A percentile compares a stretch with the other conserved stretches of the same genome.
Conservation (phyloP, 768 basidiomycete genomes). For the Boletus rex-veris region DNA sequence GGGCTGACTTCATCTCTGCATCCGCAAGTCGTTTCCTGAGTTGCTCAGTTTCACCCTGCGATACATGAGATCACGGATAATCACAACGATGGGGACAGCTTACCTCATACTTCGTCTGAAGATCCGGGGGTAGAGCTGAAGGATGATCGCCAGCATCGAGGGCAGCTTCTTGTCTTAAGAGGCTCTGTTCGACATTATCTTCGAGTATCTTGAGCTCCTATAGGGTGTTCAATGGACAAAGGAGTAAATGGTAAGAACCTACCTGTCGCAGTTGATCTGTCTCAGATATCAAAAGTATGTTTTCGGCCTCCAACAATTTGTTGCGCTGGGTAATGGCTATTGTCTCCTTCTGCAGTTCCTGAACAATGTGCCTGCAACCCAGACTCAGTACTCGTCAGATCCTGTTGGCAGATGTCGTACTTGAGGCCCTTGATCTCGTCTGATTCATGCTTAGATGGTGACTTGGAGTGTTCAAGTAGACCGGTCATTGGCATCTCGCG, state of each 20-base stretch:
- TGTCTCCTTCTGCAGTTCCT: slow-evolving; percentile 84
- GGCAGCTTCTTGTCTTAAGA: slow-evolving; percentile 49
- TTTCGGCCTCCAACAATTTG: slow-evolving; percentile 75
- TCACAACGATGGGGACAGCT: slow-evolving; percentile 8
- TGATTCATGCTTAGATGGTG: slow-evolving; percentile 50
- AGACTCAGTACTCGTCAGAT: neutral
- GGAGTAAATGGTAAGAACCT: neutral
- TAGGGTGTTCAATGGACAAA: neutral
- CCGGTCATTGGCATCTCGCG: slow-evolving; percentile 52
- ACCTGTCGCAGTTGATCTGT: slow-evolving; percentile 72
- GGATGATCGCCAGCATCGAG: slow-evolving; percentile 24
- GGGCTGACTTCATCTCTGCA: slow-evolving; percentile 70
- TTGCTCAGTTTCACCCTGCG: slow-evolving; percentile 64
- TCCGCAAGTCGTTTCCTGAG: slow-evolving; percentile 67
- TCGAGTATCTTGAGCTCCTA: slow-evolving; percentile 79
- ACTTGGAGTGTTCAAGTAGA: slow-evolving; percentile 27
- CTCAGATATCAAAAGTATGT: slow-evolving; percentile 55
- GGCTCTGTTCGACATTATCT: slow-evolving; percentile 62
- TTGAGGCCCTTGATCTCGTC: slow-evolving; percentile 81
- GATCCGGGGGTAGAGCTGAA: slow-evolving; percentile 24
- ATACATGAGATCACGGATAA: neutral
- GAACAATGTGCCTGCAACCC: slow-evolving; percentile 69
- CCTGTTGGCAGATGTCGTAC: slow-evolving; percentile 35
- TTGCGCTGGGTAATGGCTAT: slow-evolving; percentile 55
- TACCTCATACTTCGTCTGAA: slow-evolving; percentile 54